A percentile compares a stretch with the other conserved stretches of the same genome.
Conservation (phyloP, 1,139 yeast genomes). For the Geotrichum europaeum region DNA sequence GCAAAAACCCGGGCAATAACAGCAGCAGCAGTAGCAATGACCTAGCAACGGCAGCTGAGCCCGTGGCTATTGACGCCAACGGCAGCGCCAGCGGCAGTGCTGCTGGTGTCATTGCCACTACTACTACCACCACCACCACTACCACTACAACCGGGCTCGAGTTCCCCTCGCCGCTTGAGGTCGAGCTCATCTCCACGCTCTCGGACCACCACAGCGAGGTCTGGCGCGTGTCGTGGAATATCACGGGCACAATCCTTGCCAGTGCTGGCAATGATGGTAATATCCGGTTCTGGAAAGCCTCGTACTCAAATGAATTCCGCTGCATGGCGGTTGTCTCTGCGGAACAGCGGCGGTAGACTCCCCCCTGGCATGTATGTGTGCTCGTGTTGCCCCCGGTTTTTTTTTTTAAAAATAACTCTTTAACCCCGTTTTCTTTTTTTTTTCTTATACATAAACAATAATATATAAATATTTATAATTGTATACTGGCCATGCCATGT, state of each 20-base stretch:
- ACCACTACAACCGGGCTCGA: background rate
- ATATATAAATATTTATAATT: background rate
- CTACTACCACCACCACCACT: too few species aligned
- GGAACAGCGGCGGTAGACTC: conserved; percentile 35
- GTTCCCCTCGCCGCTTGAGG: background rate
- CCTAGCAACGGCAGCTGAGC: background rate
- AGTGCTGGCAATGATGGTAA: conserved; percentile 96
- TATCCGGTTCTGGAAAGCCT: conserved; percentile 85
- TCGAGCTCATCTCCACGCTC: conserved; percentile 48
- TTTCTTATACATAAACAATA: background rate
- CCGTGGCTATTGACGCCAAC: background rate
- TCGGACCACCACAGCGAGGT: conserved; percentile 85
- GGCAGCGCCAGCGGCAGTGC: background rate
- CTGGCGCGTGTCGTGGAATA: conserved; percentile 94
- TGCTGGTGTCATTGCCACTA: background rate
- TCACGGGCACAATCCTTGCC: conserved; percentile 80
- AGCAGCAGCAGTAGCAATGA: background rate
- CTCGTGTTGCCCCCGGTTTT: too few species aligned
- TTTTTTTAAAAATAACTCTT: too few species aligned
- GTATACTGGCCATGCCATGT: background rate
- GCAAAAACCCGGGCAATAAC: conserved; percentile 30
- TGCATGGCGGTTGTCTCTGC: conserved; percentile 87
- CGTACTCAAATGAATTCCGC: conserved; percentile 79
- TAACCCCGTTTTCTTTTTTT: background rate
- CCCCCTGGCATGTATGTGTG: too few species aligned